Base-by-base conservation (phyloP, 768 basidiomycete genomes). In the Hemileccinum rubropunctum region DNA sequence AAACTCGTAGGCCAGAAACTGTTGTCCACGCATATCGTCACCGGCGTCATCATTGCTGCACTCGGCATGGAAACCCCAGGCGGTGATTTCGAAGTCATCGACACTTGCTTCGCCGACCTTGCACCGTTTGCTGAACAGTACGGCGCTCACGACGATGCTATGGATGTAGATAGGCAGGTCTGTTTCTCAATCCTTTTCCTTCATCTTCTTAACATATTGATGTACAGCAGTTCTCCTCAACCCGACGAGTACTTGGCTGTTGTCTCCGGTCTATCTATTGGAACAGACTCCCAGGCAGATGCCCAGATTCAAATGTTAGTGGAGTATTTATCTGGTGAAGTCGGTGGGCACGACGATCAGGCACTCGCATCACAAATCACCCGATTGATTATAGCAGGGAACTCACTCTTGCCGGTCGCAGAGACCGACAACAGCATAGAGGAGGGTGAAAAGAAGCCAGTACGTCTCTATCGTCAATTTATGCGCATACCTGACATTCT, bases 81-180 rank as follows among this genome's bases (percentile, higher is more conserved):
- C 28, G 97, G 97, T 6, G 93, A 97, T 53, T 99, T 98, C 60
- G 91, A 98, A 65, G 94, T 95, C 7, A 78, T 90, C 18, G 95
- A 98, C 68, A 67, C 88, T 9, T 95, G 93, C 68, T 88, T 79
- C 60, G 78, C 94, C 3, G 95, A 85, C 0, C 74, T 95, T 71
- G 86, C 95, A 10, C 83, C 85, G 11, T 61, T 65, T 9, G 47
- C 62, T 30, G 69, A 68, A 35, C 59, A 61, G n/a, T 47, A 57
- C 8, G 50, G 51, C 27, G 27, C 49, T 5, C 23, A 28, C 50
- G 41, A 68, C 32, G 73, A 77, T 39, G 58, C 57, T 27, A 87
- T 88, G 85, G 84, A 88, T n/a, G 71, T 85, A 23, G 90, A 92
- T 60, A 79, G 84, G 82, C 63, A 61, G 40, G 53, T 60, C 50